phyloP scores from a whole-genome alignment of 192 early-diverging fungal species.

The Jimgerdemannia flammicorona region DNA sequence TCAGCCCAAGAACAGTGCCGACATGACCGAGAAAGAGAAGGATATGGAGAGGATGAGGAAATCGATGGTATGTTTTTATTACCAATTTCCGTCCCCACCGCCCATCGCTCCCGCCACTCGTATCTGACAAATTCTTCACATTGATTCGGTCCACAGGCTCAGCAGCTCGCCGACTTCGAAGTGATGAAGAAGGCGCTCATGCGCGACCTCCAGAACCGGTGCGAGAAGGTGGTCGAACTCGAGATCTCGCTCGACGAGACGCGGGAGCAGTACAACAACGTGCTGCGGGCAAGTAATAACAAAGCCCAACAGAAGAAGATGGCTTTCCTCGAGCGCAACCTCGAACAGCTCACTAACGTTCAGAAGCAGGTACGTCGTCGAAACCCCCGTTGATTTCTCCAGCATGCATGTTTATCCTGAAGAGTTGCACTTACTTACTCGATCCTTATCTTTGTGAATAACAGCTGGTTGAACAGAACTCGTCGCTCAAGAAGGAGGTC shows the following conservation, averaged over 20 bases:
- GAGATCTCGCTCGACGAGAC: constrained; percentile 97
- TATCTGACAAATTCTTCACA: too few species aligned
- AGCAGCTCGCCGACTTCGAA: too few species aligned
- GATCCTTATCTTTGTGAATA: neutral
- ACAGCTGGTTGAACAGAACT: constrained; percentile 95
- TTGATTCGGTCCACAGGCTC: too few species aligned
- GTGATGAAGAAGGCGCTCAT: too few species aligned
- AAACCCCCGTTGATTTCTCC: neutral
- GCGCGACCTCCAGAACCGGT: constrained; percentile 88
- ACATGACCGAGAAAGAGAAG: too few species aligned
- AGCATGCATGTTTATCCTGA: constrained; percentile 1
- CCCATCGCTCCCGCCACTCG: too few species aligned
- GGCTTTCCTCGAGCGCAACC: too few species aligned
- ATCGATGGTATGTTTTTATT: too few species aligned
- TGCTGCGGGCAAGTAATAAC: constrained; percentile 80
- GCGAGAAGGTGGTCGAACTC: constrained; percentile 97
- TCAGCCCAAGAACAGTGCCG: too few species aligned
- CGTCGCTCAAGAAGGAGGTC: constrained; percentile 92
- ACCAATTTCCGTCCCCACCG: too few species aligned
- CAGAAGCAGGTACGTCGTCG: constrained; percentile 81
- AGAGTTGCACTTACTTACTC: too few species aligned
- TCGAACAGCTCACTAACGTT: constrained; percentile 93
- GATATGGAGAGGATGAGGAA: too few species aligned
- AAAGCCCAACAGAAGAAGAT: constrained; percentile 93
- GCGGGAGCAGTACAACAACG: constrained; percentile 89